phyloP scores from a whole-genome alignment of 495 filamentous ascomycete genomes.

The Lasiosphaeria miniovina region DNA sequence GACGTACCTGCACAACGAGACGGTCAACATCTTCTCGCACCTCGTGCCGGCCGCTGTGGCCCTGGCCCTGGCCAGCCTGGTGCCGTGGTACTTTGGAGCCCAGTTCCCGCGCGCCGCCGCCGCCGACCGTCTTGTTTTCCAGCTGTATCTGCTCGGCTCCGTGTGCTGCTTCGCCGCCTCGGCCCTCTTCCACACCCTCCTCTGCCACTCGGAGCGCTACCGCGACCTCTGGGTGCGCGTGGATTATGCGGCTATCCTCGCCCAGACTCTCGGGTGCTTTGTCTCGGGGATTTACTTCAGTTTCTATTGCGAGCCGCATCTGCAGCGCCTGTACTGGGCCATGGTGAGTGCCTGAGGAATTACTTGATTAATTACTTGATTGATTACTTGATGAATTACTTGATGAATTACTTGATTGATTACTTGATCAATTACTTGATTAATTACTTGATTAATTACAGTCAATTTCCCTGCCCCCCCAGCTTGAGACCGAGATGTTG shows the following conservation, averaged over 20 bases:
- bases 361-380: too few relatives aligned
- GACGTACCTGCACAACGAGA: constrained; percentile 49
- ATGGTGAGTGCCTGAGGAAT: too few relatives aligned
- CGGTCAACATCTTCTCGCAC: constrained; percentile 45
- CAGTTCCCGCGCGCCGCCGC: constrained; percentile 30
- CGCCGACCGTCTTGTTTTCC: constrained; percentile 40
- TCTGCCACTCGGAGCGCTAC: constrained; percentile 45
- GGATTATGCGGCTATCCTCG: constrained; percentile 49
- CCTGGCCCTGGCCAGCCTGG: constrained; percentile 22
- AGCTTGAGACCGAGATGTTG: neutral
- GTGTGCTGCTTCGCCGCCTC: constrained; percentile 41
- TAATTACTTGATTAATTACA: too few relatives aligned
- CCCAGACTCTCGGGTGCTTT: constrained; percentile 46
- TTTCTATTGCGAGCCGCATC: constrained; percentile 46
- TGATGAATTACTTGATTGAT: too few relatives aligned
- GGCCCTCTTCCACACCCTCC: constrained; percentile 46
- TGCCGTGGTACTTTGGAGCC: constrained; percentile 30
- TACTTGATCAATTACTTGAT: too few relatives aligned
- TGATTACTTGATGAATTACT: too few relatives aligned
- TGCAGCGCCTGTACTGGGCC: constrained; percentile 64
- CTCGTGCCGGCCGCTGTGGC: constrained; percentile 36
- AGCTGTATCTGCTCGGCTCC: constrained; percentile 38
- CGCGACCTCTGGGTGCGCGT: constrained; percentile 42
- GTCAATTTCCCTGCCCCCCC: too few relatives aligned
- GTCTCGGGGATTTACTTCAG: constrained; percentile 49